Evolutionary conservation across 345 rosid species (phyloP).

Genomic region (Capsella bursapastoris): DNA sequence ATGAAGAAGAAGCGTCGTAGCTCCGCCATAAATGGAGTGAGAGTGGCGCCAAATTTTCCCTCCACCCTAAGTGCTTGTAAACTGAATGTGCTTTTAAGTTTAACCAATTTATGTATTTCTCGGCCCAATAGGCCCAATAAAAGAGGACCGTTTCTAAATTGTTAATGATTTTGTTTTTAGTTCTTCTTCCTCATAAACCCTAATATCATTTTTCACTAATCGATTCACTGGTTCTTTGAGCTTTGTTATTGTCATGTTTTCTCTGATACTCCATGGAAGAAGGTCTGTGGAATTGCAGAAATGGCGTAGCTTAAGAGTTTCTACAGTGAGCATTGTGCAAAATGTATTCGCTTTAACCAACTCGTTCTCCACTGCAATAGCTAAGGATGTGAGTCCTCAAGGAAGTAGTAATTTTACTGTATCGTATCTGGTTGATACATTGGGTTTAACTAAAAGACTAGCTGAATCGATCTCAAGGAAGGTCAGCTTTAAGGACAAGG

Average conservation of each 20-base stretch:
- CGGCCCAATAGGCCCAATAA: conserved; percentile 31
- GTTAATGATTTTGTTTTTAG: too few relatives aligned
- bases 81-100: conserved; percentile 6
- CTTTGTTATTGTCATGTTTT: neutral
- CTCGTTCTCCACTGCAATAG: conserved; percentile 23
- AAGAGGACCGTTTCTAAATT: too few relatives aligned
- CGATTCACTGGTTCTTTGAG: too few relatives aligned
- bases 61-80: conserved; percentile 7
- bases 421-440: conserved; percentile 41
- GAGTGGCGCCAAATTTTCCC: conserved; percentile 49
- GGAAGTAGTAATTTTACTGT: conserved; percentile 18
- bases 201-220: too few relatives aligned
- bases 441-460: conserved; percentile 36
- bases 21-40: conserved; percentile 34
- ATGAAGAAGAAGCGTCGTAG: conserved; percentile 2
- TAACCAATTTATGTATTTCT: neutral
- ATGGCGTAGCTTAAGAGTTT: conserved; percentile 25
- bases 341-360: conserved; percentile 4
- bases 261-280: conserved; percentile 23
- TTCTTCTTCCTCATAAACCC: too few relatives aligned
- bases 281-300: conserved; percentile 34
- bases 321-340: neutral
- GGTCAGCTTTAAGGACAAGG: conserved; percentile 21
- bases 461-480: conserved; percentile 35
- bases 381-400: neutral